These are phyloP conservation scores for Hemisphaericaspora xylofermentans DNA, from an alignment of 1,139 yeast species.

Conservation along the genomic window DNA sequence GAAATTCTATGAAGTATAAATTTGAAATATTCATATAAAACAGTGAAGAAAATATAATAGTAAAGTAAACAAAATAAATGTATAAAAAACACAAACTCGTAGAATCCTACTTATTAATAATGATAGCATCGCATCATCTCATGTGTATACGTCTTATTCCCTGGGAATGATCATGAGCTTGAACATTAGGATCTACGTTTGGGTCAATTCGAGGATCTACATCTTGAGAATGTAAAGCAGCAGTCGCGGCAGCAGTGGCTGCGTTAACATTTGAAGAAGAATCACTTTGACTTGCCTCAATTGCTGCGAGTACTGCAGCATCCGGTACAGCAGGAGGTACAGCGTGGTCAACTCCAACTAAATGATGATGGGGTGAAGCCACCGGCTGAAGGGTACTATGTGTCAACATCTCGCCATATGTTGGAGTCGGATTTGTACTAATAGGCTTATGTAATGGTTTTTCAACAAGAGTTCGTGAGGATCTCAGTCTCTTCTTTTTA, in stretches of 20 bases:
- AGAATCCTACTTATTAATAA: too few species aligned
- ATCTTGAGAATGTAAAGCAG: conserved; percentile 24
- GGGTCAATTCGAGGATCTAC: conserved; percentile 47
- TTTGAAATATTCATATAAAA: too few species aligned
- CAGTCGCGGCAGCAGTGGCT: conserved; percentile 30
- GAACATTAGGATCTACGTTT: conserved; percentile 46
- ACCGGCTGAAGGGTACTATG: conserved; percentile 12
- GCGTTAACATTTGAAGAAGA: conserved; percentile 13
- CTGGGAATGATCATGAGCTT: conserved; percentile 44
- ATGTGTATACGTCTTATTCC: conserved; percentile 13
- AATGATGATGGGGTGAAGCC: conserved; percentile 17
- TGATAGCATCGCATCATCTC: too few species aligned
- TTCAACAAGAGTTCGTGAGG: conserved; percentile 45
- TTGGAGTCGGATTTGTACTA: conserved; percentile 15
- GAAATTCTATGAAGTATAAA: too few species aligned
- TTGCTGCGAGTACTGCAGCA: conserved; percentile 38
- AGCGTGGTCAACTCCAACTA: neutral
- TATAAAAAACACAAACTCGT: neutral
- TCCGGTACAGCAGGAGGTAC: conserved; percentile 14
- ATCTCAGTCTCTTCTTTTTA: conserved; percentile 36
- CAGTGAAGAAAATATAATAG: neutral
- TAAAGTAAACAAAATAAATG: neutral
- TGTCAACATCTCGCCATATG: conserved; percentile 8
- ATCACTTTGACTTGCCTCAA: conserved; percentile 31
- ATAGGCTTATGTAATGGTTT: conserved; percentile 41